These are phyloP conservation scores for Neurospora sp. DNA, from an alignment of 495 filamentous ascomycete species.

Conservation along the genomic window DNA sequence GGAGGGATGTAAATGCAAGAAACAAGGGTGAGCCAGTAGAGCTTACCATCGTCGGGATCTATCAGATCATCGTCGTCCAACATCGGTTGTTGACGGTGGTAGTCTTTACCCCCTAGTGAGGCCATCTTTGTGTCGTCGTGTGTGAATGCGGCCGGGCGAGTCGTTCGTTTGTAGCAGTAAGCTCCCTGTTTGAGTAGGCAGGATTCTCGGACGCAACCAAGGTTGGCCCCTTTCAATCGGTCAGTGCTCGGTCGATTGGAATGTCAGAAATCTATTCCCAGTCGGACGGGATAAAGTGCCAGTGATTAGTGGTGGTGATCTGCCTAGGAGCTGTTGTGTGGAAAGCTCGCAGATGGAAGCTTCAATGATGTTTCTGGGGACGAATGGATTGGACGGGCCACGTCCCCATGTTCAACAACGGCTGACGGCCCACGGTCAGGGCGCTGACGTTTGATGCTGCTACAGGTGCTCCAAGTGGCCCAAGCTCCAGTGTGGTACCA, in stretches of 20 bases:
- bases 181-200: background rate
- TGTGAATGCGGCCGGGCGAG: background rate
- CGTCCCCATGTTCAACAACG: background rate
- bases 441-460: background rate
- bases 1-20: background rate
- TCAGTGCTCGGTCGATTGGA: background rate
- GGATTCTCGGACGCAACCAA: background rate
- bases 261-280: background rate
- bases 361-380: background rate
- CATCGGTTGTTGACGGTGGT: background rate
- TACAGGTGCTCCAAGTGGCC: background rate
- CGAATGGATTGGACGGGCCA: background rate
- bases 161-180: background rate
- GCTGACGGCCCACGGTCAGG: background rate
- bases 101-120: background rate
- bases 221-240: background rate
- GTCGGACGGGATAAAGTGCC: background rate
- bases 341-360: background rate
- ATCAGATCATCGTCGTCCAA: constrained; percentile 74
- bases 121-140: background rate
- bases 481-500: background rate
- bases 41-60: constrained; percentile 86
- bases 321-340: background rate
- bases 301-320: background rate
- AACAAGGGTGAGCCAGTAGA: background rate